Evolutionary conservation across 495 filamentous ascomycete species (phyloP).

Genomic region (Margaritispora aquatica): DNA sequence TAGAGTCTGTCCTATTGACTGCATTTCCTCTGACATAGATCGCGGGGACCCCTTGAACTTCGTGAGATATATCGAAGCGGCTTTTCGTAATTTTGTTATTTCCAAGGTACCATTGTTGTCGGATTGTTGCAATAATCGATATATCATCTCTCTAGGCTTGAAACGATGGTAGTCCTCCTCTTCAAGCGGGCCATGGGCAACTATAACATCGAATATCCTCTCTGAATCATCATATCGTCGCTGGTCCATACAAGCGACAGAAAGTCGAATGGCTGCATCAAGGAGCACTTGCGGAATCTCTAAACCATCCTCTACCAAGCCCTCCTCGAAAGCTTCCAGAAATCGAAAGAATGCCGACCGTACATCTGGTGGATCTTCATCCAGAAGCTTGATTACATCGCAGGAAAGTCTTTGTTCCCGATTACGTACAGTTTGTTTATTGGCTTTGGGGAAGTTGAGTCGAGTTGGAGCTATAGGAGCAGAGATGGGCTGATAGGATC

Average conservation of each 20-base stretch:
- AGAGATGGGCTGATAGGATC: background rate
- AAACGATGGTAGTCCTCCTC: constrained; percentile 31
- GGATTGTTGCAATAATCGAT: constrained; percentile 4
- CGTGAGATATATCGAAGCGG: constrained; percentile 30
- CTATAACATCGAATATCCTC: constrained; percentile 24
- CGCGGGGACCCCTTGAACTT: constrained; percentile 25
- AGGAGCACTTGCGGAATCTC: constrained; percentile 15
- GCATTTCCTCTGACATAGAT: constrained; percentile 9
- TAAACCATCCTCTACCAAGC: constrained; percentile 2
- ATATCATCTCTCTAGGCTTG: constrained; percentile 28
- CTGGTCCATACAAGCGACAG: constrained; percentile 26
- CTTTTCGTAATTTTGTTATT: constrained; percentile 18
- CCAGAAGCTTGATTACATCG: constrained; percentile 12
- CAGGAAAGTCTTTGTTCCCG: constrained; percentile 12
- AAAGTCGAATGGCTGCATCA: constrained; percentile 31
- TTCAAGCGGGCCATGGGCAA: constrained; percentile 24
- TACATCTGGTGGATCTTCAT: constrained; percentile 2
- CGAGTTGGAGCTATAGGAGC: background rate
- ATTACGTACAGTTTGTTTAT: constrained; percentile 3
- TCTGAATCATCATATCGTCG: constrained; percentile 27
- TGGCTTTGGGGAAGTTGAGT: background rate
- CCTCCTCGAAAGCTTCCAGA: constrained; percentile 19
- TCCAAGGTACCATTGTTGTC: background rate
- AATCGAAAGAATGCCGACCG: constrained; percentile 10
- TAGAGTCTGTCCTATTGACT: constrained; percentile 23